phyloP scores from a whole-genome alignment of 139 green algal species.

The Micractinium conductrix region DNA sequence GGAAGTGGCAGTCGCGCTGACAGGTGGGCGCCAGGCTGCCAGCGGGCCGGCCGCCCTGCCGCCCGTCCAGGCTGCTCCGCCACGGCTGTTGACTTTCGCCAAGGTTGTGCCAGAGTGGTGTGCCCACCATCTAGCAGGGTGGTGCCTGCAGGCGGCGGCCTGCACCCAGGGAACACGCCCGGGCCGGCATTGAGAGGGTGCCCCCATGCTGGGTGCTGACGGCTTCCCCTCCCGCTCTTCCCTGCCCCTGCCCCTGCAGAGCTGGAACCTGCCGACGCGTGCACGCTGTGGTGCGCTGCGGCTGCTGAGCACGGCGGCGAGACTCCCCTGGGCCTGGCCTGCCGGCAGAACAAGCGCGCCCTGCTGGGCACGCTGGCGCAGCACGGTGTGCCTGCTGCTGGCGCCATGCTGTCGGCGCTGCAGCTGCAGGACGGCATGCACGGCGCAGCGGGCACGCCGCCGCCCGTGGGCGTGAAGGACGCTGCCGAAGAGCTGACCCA shows the following conservation, averaged over 20 bases:
- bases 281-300: background rate
- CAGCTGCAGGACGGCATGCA: background rate
- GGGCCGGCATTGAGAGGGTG: too few species aligned
- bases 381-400: constrained; percentile 1
- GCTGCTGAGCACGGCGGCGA: background rate
- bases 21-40: background rate
- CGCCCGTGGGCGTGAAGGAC: background rate
- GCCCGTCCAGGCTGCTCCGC: background rate
- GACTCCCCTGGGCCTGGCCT: constrained; percentile 10
- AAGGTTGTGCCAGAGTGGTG: too few species aligned
- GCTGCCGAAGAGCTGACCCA: background rate
- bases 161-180: too few species aligned
- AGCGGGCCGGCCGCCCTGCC: background rate
- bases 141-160: too few species aligned
- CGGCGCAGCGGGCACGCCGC: background rate
- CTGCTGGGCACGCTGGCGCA: constrained; percentile 10
- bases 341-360: background rate
- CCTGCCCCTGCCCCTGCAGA: background rate
- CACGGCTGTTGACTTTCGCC: background rate
- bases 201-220: too few species aligned
- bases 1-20: background rate
- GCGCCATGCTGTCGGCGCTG: constrained; percentile 14
- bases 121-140: too few species aligned
- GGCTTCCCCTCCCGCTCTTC: too few species aligned
- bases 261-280: background rate